These are phyloP conservation scores for Aspergillus bertholletiae DNA, from an alignment of 495 filamentous ascomycete species.

Conservation along the genomic window DNA sequence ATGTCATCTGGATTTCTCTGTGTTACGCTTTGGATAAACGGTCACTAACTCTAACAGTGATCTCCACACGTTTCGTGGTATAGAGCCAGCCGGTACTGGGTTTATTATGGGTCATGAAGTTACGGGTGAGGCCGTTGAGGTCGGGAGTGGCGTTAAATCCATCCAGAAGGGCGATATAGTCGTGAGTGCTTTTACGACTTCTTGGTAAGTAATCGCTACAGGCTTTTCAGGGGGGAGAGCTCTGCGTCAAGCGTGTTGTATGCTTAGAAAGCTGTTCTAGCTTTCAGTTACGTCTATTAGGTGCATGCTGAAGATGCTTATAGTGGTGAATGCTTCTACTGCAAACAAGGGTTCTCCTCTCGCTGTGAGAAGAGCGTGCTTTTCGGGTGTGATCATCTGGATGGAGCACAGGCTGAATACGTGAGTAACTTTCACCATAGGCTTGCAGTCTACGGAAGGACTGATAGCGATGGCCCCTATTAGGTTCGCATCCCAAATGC, in stretches of 20 bases:
- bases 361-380: constrained; percentile 73
- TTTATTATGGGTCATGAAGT: constrained; percentile 77
- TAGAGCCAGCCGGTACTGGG: constrained; percentile 60
- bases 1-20: constrained; percentile 1
- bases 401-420: constrained; percentile 90
- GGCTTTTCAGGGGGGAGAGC: background rate
- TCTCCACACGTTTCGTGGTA: constrained; percentile 84
- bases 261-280: too few species aligned
- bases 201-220: constrained; percentile 57
- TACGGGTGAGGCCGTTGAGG: constrained; percentile 67
- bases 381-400: constrained; percentile 70
- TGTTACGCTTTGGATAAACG: background rate
- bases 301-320: background rate
- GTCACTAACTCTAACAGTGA: constrained; percentile 52
- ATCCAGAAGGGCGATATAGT: constrained; percentile 74
- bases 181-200: constrained; percentile 81
- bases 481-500: constrained; percentile 77
- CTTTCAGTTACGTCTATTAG: too few species aligned
- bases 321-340: constrained; percentile 88
- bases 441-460: background rate
- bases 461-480: background rate
- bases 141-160: constrained; percentile 63
- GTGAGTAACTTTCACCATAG: constrained; percentile 25
- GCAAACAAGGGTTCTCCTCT: constrained; percentile 74
- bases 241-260: too few species aligned